phyloP scores from a whole-genome alignment of 306 rosid genomes.

The Prunus mume region DNA sequence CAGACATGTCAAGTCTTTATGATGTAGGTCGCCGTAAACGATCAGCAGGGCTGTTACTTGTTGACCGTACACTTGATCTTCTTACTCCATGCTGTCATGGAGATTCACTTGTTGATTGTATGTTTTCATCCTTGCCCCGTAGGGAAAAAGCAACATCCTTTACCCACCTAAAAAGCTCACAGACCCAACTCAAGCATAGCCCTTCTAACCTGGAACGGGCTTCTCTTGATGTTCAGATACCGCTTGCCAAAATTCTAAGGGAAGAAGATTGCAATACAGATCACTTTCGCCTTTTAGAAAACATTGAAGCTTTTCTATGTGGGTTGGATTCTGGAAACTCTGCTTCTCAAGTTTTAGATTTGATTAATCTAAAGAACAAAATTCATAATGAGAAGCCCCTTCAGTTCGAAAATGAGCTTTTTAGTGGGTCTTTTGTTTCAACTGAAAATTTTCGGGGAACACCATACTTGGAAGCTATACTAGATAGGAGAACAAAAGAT shows the following conservation, averaged over 20 bases:
- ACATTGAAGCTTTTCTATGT: conserved; percentile 66
- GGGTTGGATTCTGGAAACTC: conserved; percentile 72
- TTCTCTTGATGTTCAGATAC: conserved; percentile 81
- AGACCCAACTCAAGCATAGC: conserved; percentile 45
- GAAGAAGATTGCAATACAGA: conserved; percentile 54
- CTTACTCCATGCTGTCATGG: conserved; percentile 93
- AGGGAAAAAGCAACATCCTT: conserved; percentile 46
- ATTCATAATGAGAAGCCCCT: conserved; percentile 37
- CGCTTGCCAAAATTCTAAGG: conserved; percentile 52
- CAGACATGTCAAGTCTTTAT: conserved; percentile 93
- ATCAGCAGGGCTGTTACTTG: conserved; percentile 76
- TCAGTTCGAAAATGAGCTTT: conserved; percentile 40
- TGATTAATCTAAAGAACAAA: conserved; percentile 51
- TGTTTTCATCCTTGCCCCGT: conserved; percentile 73
- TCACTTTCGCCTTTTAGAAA: conserved; percentile 53
- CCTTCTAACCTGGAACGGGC: conserved; percentile 56
- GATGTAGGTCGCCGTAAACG: conserved; percentile 88
- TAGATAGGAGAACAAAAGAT: conserved; percentile 84
- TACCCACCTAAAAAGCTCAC: conserved; percentile 51
- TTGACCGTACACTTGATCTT: conserved; percentile 96
- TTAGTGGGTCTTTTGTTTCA: conserved; percentile 66
- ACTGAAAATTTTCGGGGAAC: conserved; percentile 75
- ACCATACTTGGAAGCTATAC: conserved; percentile 76
- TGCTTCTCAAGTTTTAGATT: conserved; percentile 50
- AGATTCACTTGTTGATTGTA: conserved; percentile 81